phyloP scores from a whole-genome alignment of 2,329 filamentous ascomycete genomes.

The Monosporascus sp. region DNA sequence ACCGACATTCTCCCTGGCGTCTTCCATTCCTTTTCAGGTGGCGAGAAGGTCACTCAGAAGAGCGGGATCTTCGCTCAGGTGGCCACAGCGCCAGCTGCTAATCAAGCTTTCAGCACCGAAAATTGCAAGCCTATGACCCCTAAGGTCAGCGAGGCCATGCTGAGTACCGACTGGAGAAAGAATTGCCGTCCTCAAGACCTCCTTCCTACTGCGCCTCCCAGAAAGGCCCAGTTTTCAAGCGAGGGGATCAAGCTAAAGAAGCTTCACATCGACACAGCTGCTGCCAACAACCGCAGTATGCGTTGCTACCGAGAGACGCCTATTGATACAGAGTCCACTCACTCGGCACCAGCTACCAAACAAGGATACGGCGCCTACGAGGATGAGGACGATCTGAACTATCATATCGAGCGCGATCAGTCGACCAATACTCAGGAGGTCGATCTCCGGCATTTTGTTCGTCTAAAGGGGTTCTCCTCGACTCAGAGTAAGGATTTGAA shows the following conservation, averaged over 20 bases:
- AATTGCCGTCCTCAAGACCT: slow-evolving; percentile 8
- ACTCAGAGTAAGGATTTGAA: background rate
- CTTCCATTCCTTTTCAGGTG: background rate
- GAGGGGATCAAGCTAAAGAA: slow-evolving; percentile 8
- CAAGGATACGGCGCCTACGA: slow-evolving; percentile 12
- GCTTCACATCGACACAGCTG: slow-evolving; percentile 8
- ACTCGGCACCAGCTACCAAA: slow-evolving; percentile 24
- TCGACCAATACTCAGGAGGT: background rate
- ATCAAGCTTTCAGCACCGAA: background rate
- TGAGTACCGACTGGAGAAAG: slow-evolving; percentile 11
- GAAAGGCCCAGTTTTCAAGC: slow-evolving; percentile 10
- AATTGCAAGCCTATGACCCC: background rate
- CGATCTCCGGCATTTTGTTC: too few species aligned
- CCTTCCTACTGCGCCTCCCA: slow-evolving; percentile 13
- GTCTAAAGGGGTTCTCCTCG: too few species aligned
- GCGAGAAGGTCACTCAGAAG: background rate
- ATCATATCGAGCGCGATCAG: background rate
- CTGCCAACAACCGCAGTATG: slow-evolving; percentile 7
- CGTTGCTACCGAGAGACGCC: slow-evolving; percentile 15
- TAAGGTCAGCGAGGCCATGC: slow-evolving; percentile 7
- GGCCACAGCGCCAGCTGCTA: background rate
- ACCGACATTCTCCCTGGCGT: background rate
- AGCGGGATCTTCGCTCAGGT: background rate
- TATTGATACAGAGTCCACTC: slow-evolving; percentile 20
- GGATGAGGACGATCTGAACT: background rate